Evolutionary conservation across 1,284 basidiomycete genomes (phyloP), one percentile per base, ranked within the genome.

Genomic region (Ganoderma sinense): DNA sequence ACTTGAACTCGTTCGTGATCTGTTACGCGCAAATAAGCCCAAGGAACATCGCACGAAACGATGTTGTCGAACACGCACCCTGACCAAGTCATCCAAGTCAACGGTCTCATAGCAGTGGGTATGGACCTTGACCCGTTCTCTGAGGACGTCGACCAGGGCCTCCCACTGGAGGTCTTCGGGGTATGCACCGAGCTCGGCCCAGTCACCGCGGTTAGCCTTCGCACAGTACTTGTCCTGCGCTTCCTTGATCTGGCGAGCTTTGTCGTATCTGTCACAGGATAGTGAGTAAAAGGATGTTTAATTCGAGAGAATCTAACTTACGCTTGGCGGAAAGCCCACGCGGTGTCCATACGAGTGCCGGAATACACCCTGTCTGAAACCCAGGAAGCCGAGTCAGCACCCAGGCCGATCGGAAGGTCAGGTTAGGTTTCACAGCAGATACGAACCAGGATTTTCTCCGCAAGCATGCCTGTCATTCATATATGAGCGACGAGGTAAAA

Each of bases 141-240:
- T 84, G n/a, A 98, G 85, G 14, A 97, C 93, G 75, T 97, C 96
- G 2, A 96, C 93, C 16, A 97, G 83, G 4, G 91, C 91, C 76
- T 97, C 96, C 88, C 92, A 94, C 77, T 95, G 88, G 40, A 96
- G 84, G 43, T 91, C 88, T 64, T 94, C 90, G 0, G 96, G 96
- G 80, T 94, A 96, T 8, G 74, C 71, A 31, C 85, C 87, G 13
- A 91, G 82, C 14, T 81, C 79, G 1, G 85, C 79, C 90, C 93
- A 95, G 67, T 89, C 77, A 5, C 89, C 88, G 7, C 82, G 75
- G 29, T 85, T 74, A 0, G 86, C 91, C 71, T 87, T 87, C 20
- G 76, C 74, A 73, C 94, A 96, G 77, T 88, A 95, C 5, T 82
- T 82, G 76, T 97, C 94, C 76, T 97, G 96, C 66, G 85, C 82